Percentiles rank a stretch among this genome's conserved stretches.
Evolutionary conservation across 768 basidiomycete species (phyloP).

Genomic region (Kwoniella sp.): DNA sequence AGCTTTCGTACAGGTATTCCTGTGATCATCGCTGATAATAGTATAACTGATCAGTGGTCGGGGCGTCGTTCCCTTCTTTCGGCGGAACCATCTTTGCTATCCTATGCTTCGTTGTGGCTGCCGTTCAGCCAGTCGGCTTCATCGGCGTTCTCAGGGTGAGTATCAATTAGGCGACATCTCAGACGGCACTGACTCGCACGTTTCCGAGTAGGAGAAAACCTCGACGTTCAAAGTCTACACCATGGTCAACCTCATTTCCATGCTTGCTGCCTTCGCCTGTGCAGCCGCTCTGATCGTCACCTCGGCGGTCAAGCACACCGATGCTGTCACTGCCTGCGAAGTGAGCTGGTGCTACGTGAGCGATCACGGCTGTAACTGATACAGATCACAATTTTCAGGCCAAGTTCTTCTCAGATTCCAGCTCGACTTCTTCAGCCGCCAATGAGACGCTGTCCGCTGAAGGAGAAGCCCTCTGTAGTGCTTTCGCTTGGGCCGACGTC

Average conservation of each 20-base stretch:
- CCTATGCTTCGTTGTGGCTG: constrained; percentile 71
- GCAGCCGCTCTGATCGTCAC: constrained; percentile 76
- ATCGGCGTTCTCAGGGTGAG: constrained; percentile 73
- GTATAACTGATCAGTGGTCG: constrained; percentile 81
- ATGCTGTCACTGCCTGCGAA: constrained; percentile 66
- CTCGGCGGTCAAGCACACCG: constrained; percentile 70
- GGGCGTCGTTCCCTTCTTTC: constrained; percentile 74
- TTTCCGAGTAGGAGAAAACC: constrained; percentile 42
- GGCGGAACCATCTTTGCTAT: constrained; percentile 69
- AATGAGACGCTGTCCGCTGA: constrained; percentile 50
- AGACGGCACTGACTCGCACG: not conserved
- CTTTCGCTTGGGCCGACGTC: constrained; percentile 87
- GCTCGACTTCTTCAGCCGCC: constrained; percentile 17
- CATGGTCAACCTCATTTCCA: constrained; percentile 27
- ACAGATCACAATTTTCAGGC: not conserved
- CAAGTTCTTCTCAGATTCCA: constrained; percentile 44
- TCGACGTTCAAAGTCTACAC: constrained; percentile 45
- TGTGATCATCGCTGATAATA: too few relatives aligned
- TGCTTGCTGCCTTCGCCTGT: constrained; percentile 62
- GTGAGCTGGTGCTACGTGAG: too few relatives aligned
- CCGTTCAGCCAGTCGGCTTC: constrained; percentile 75
- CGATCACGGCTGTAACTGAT: not conserved
- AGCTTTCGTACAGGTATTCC: too few relatives aligned
- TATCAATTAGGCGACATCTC: not conserved
- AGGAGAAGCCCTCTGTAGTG: constrained; percentile 71